phyloP scores from a whole-genome alignment of 192 early-diverging fungal genomes.

The Globomyces pollinis-pini region DNA sequence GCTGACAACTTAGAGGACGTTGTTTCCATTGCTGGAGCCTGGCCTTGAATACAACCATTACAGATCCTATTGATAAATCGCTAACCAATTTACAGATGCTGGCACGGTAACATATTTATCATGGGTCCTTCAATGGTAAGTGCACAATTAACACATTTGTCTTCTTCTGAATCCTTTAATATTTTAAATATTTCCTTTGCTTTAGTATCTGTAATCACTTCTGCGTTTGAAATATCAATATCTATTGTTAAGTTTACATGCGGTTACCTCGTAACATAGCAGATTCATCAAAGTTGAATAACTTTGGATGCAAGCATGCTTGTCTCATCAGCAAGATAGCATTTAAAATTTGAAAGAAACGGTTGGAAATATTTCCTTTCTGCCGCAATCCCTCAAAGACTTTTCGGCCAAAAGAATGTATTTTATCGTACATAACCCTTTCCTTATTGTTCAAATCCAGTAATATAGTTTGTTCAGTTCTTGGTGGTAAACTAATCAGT shows the following conservation, averaged over 20 bases:
- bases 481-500: conserved; percentile 70
- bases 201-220: conserved; percentile 18
- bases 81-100: background rate
- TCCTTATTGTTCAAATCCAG: conserved; percentile 33
- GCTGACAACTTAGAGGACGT: too few species aligned
- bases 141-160: conserved; percentile 28
- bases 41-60: conserved; percentile 14
- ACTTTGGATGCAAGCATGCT: conserved; percentile 29
- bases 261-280: conserved; percentile 10
- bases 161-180: conserved; percentile 38
- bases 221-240: too few species aligned
- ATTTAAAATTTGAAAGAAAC: conserved; percentile 42
- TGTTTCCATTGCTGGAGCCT: background rate
- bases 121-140: conserved; percentile 11
- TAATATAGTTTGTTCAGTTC: conserved; percentile 12
- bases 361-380: conserved; percentile 19
- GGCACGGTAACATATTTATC: conserved; percentile 1
- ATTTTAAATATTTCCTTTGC: conserved; percentile 23
- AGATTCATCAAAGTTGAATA: conserved; percentile 26
- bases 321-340: conserved; percentile 43
- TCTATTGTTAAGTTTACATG: too few species aligned
- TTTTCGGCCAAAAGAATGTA: conserved; percentile 20
- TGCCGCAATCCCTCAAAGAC: conserved; percentile 26
- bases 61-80: conserved; percentile 19
- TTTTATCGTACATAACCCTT: conserved; percentile 33